Percentiles rank a stretch among this genome's conserved stretches.
These are phyloP conservation scores for Vaccinium myrtillus DNA, from an alignment of 148 eudicot species.

Conservation along the genomic window DNA sequence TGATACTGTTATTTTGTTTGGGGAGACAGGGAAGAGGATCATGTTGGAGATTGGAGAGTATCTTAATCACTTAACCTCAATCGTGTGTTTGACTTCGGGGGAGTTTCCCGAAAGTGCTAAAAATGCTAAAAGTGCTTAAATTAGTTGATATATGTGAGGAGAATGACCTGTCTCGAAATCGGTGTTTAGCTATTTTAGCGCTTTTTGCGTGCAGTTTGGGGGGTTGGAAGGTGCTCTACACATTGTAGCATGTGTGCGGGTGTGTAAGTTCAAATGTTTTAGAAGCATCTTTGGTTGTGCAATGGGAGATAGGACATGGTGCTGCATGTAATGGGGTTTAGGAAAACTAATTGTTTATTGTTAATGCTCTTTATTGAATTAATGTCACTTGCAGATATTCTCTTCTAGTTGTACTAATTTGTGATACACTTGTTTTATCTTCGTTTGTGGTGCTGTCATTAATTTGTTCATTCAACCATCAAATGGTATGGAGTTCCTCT, in stretches of 20 bases:
- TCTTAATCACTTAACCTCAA: too few relatives aligned
- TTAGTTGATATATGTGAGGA: too few relatives aligned
- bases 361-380: neutral
- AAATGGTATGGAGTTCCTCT: neutral
- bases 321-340: neutral
- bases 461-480: neutral
- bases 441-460: neutral
- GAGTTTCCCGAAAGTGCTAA: too few relatives aligned
- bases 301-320: neutral
- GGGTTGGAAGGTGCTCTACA: too few relatives aligned
- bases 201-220: too few relatives aligned
- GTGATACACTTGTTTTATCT: neutral
- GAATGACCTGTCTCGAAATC: too few relatives aligned
- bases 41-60: too few relatives aligned
- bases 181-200: too few relatives aligned
- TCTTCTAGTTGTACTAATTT: neutral
- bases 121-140: too few relatives aligned
- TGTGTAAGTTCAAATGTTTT: neutral
- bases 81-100: too few relatives aligned
- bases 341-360: neutral
- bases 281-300: neutral
- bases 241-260: neutral
- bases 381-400: neutral
- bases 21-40: too few relatives aligned
- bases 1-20: neutral